Percentiles rank a stretch among this genome's conserved stretches.
phyloP scores from a whole-genome alignment of 2,329 filamentous ascomycete species.

The Pseudocercospora fuligena region DNA sequence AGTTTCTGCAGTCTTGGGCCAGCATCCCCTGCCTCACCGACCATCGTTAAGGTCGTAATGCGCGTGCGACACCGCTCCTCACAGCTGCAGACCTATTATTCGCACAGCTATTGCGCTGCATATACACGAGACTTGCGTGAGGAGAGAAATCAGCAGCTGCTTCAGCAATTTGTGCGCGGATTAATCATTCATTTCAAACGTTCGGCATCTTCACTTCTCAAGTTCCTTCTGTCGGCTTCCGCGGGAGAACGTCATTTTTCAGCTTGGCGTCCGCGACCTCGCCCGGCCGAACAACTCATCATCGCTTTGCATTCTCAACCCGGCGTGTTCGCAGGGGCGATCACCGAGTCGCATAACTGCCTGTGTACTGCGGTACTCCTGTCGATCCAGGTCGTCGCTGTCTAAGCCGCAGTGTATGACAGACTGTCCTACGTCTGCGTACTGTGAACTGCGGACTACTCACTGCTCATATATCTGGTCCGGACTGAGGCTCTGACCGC shows the following conservation, averaged over 20 bases:
- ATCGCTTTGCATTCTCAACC: conserved; percentile 2
- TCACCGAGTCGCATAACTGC: conserved; percentile 6
- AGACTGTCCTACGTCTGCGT: not conserved
- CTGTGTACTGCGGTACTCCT: conserved; percentile 5
- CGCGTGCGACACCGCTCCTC: conserved; percentile 9
- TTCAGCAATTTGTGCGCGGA: not conserved
- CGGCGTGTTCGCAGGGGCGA: conserved; percentile 8
- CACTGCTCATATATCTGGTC: conserved; percentile 9
- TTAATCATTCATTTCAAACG: not conserved
- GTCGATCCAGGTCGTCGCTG: not conserved
- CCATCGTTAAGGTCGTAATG: not conserved
- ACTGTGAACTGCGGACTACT: conserved; percentile 6
- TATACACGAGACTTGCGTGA: not conserved
- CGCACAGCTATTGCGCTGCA: not conserved
- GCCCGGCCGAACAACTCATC: not conserved
- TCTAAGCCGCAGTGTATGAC: conserved; percentile 10
- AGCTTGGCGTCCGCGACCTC: conserved; percentile 5
- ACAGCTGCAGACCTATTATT: not conserved
- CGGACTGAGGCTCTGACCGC: conserved; percentile 1
- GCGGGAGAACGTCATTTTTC: not conserved
- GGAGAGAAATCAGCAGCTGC: not conserved
- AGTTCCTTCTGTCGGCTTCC: not conserved
- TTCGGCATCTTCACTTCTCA: not conserved
- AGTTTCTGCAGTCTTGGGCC: not conserved
- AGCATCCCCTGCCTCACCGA: conserved; percentile 8